Conservation (phyloP, 371 early-diverging fungal genomes). For the Syncephalis plumigaleata region DNA sequence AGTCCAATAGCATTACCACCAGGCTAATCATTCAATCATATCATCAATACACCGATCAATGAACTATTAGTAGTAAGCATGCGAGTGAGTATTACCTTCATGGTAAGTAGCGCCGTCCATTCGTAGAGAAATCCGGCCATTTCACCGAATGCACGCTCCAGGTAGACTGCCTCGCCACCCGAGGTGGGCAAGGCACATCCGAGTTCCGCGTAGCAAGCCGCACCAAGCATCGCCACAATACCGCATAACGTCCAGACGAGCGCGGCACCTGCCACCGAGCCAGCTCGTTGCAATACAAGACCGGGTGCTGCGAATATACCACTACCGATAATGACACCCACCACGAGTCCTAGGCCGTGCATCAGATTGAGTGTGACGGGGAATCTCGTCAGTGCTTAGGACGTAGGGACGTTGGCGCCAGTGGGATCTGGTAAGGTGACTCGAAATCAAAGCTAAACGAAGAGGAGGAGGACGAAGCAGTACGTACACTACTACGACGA, state of each 20-base stretch:
- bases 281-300: constrained; percentile 34
- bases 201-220: constrained; percentile 65
- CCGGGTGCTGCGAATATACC: constrained; percentile 75
- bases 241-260: constrained; percentile 68
- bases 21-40: no score
- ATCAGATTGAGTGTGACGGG: no score
- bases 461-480: no score
- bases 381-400: no score
- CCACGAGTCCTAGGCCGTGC: neutral
- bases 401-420: no score
- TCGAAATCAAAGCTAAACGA: no score
- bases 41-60: no score
- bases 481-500: no score
- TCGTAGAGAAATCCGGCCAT: constrained; percentile 69
- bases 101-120: constrained; percentile 17
- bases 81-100: no score
- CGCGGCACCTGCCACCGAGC: constrained; percentile 55
- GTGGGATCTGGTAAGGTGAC: no score
- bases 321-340: constrained; percentile 66
- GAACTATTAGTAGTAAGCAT: no score
- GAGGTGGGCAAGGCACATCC: constrained; percentile 69
- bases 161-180: constrained; percentile 75
- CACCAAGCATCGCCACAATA: constrained; percentile 55
- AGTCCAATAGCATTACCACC: no score
- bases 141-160: constrained; percentile 60